phyloP scores from a whole-genome alignment of 1,284 basidiomycete species.

The Moesziomyces sp. region DNA sequence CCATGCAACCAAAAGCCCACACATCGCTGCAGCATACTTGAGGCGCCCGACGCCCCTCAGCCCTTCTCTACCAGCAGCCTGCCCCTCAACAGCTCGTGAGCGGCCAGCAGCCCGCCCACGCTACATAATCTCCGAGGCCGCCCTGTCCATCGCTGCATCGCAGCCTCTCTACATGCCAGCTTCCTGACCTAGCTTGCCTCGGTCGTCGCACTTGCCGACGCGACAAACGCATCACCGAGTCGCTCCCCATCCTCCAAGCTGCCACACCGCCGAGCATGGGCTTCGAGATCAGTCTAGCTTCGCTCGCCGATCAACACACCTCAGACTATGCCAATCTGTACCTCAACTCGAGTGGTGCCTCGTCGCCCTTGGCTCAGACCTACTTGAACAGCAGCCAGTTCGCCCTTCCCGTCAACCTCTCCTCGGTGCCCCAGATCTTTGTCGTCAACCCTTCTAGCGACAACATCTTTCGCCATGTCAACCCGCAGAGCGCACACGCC shows the following conservation, averaged over 20 bases:
- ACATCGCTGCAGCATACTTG: too few species aligned
- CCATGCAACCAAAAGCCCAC: too few species aligned
- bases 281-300: slow-evolving; percentile 33
- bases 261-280: slow-evolving; percentile 10
- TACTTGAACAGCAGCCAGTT: slow-evolving; percentile 7
- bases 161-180: slow-evolving; percentile 7
- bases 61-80: too few species aligned
- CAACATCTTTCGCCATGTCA: slow-evolving; percentile 49
- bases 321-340: slow-evolving; percentile 8
- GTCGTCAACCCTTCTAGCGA: slow-evolving; percentile 46
- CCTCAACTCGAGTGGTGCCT: background rate
- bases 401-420: slow-evolving; percentile 4
- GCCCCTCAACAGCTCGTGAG: too few species aligned
- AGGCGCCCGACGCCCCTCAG: too few species aligned
- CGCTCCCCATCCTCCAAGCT: slow-evolving; percentile 7
- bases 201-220: background rate
- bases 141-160: background rate
- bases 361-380: background rate
- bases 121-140: too few species aligned
- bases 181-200: background rate
- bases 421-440: slow-evolving; percentile 37
- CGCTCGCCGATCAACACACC: slow-evolving; percentile 30
- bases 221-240: slow-evolving; percentile 10
- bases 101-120: too few species aligned
- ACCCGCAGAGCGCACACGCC: slow-evolving; percentile 34